Conservation (phyloP, 805 yeast species). For the Pichia thaimueangensis region DNA sequence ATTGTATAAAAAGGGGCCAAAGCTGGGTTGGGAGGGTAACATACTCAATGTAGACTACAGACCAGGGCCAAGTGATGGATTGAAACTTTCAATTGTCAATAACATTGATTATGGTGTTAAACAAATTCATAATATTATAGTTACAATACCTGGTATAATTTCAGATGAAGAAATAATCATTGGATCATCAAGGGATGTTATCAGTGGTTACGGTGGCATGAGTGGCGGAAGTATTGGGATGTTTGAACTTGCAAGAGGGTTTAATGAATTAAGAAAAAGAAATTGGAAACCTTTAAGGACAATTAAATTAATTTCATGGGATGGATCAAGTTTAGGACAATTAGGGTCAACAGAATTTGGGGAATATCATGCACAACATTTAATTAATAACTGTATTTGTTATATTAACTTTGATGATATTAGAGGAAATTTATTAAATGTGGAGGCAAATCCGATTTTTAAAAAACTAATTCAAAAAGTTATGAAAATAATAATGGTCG, state of each 20-base stretch:
- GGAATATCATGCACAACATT: slow-evolving; percentile 37
- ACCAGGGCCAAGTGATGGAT: slow-evolving; percentile 38
- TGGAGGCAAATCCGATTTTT: slow-evolving; percentile 54
- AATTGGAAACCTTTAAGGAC: slow-evolving; percentile 43
- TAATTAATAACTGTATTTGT: slow-evolving; percentile 40
- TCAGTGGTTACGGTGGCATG: slow-evolving; percentile 47
- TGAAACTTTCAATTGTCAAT: slow-evolving; percentile 34
- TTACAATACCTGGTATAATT: slow-evolving; percentile 51
- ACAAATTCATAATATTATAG: slow-evolving; percentile 44
- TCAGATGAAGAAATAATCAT: slow-evolving; percentile 46
- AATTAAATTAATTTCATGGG: slow-evolving; percentile 36
- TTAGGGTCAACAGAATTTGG: slow-evolving; percentile 54
- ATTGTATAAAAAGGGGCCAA: slow-evolving; percentile 33
- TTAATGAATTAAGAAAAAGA: slow-evolving; percentile 35
- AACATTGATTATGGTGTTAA: slow-evolving; percentile 36
- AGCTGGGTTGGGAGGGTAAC: slow-evolving; percentile 35
- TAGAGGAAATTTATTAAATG: slow-evolving; percentile 41
- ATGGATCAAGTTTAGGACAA: slow-evolving; percentile 43
- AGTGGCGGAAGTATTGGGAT: slow-evolving; percentile 44
- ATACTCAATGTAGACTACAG: slow-evolving; percentile 37
- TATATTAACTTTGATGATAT: slow-evolving; percentile 51
- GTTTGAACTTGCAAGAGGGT: slow-evolving; percentile 47
- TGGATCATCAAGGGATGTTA: slow-evolving; percentile 50
- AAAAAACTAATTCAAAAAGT: slow-evolving; percentile 38
- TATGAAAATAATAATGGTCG: slow-evolving; percentile 39